Conservation (phyloP, 1,284 basidiomycete genomes). For the Rhodotorula glutinis region DNA sequence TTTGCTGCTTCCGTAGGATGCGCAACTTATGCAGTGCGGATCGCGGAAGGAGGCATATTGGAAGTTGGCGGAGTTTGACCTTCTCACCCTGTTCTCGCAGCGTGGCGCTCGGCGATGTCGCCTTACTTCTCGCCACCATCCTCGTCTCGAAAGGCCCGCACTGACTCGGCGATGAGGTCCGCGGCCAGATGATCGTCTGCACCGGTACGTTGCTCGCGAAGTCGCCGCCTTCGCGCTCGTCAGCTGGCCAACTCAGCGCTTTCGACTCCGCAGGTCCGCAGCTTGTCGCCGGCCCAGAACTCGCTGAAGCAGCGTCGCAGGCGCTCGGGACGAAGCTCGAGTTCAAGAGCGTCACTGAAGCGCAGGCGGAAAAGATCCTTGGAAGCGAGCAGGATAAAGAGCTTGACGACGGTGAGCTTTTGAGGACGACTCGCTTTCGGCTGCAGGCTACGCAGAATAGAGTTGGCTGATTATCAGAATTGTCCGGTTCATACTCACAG, state of each 20-base stretch:
- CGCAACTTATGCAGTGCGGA: too few species aligned
- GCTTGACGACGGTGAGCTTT: conserved; percentile 3
- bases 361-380: conserved; percentile 16
- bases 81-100: not conserved
- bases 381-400: not conserved
- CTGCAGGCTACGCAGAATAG: too few species aligned
- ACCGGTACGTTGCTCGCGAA: conserved; percentile 14
- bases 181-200: conserved; percentile 32
- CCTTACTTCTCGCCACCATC: conserved; percentile 25
- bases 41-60: too few species aligned
- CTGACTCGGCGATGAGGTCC: conserved; percentile 28
- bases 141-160: conserved; percentile 28
- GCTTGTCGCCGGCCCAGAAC: conserved; percentile 29
- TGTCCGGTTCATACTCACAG: not conserved
- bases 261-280: not conserved
- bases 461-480: too few species aligned
- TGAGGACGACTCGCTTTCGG: too few species aligned
- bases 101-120: conserved; percentile 28
- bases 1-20: too few species aligned
- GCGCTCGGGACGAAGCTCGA: conserved; percentile 23
- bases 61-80: not conserved
- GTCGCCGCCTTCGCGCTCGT: too few species aligned
- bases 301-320: conserved; percentile 35
- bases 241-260: too few species aligned
- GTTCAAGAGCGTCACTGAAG: conserved; percentile 8